These are phyloP conservation scores for Ascodesmis nigricans DNA, from an alignment of 495 filamentous ascomycete species.

Conservation along the genomic window DNA sequence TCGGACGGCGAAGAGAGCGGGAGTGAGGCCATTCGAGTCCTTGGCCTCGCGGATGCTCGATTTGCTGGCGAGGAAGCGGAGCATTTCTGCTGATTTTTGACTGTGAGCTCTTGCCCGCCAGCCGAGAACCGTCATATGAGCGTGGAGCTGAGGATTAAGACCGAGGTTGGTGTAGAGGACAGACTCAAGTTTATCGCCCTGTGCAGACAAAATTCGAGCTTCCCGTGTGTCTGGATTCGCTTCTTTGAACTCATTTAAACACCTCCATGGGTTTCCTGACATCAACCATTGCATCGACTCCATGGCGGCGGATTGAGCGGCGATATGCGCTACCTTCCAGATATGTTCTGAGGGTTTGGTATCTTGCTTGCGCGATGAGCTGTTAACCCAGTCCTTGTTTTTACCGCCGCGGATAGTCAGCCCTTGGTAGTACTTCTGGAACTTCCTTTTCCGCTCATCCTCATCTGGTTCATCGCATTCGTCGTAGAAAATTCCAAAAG, in stretches of 20 bases:
- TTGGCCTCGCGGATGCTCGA: constrained; percentile 6
- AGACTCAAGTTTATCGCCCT: constrained; percentile 9
- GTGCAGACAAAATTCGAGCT: constrained; percentile 8
- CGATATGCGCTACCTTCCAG: constrained; percentile 13
- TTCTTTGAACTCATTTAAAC: constrained; percentile 11
- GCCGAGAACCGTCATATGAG: constrained; percentile 10
- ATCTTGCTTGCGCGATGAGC: constrained; percentile 7
- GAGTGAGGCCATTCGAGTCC: constrained; percentile 8
- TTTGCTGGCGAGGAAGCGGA: constrained; percentile 9
- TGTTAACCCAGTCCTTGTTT: constrained; percentile 14
- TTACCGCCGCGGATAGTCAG: constrained; percentile 14
- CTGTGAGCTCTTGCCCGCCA: constrained; percentile 5
- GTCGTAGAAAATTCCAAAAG: constrained; percentile 13
- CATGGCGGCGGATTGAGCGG: constrained; percentile 10
- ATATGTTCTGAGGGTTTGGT: constrained; percentile 1
- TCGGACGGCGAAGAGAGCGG: constrained; percentile 10
- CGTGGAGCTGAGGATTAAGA: constrained; percentile 12
- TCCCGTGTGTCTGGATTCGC: constrained; percentile 4
- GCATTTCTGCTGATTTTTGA: constrained; percentile 10
- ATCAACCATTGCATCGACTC: constrained; percentile 16
- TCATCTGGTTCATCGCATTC: constrained; percentile 11
- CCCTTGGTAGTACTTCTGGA: constrained; percentile 11
- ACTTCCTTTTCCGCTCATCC: constrained; percentile 8
- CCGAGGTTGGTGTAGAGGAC: constrained; percentile 15
- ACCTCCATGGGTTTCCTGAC: constrained; percentile 12